A percentile compares a stretch with the other conserved stretches of the same genome.
phyloP scores from a whole-genome alignment of 495 filamentous ascomycete genomes.

The Xylaria cubensis region DNA sequence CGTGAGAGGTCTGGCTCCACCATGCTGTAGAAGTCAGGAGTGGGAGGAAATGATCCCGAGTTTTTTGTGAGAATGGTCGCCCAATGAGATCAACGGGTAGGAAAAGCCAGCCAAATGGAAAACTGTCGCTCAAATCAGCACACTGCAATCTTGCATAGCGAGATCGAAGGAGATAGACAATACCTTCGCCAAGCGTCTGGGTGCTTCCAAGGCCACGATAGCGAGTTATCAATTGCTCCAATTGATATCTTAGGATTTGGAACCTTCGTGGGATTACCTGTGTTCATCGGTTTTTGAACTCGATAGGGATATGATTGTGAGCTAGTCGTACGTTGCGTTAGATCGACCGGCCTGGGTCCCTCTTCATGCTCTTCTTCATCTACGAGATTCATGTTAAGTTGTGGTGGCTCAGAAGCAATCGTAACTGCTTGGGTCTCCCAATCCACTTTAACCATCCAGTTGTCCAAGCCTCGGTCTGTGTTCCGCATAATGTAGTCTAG shows the following conservation, averaged over 20 bases:
- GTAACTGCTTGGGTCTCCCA: slow-evolving; percentile 80
- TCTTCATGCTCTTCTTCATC: slow-evolving; percentile 58
- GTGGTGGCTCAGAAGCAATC: slow-evolving; percentile 82
- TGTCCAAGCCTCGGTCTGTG: slow-evolving; percentile 94
- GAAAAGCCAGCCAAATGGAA: slow-evolving; percentile 98
- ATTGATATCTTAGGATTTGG: slow-evolving; percentile 72
- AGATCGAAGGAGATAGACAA: slow-evolving; percentile 1
- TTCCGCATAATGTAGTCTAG: slow-evolving; percentile 99
- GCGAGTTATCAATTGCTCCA: slow-evolving; percentile 95
- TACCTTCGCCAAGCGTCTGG: slow-evolving; percentile 81
- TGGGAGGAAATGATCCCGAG: slow-evolving; percentile 91
- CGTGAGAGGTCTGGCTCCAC: slow-evolving; percentile 95
- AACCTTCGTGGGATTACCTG: slow-evolving; percentile 58
- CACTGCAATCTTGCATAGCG: not conserved
- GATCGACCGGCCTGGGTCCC: slow-evolving; percentile 65
- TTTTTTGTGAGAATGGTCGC: slow-evolving; percentile 91
- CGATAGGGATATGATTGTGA: slow-evolving; percentile 71
- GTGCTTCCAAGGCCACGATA: slow-evolving; percentile 99
- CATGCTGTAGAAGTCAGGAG: slow-evolving; percentile 90
- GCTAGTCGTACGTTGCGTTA: slow-evolving; percentile 52
- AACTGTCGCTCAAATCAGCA: slow-evolving; percentile 59
- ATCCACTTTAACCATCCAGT: slow-evolving; percentile 99
- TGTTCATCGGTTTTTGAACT: slow-evolving; percentile 83
- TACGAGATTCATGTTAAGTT: slow-evolving; percentile 60
- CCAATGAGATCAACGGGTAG: slow-evolving; percentile 95